Evolutionary conservation across 371 early-diverging fungal species (phyloP), one percentile per base, ranked within the genome.

Genomic region (Mortierella sp.): DNA sequence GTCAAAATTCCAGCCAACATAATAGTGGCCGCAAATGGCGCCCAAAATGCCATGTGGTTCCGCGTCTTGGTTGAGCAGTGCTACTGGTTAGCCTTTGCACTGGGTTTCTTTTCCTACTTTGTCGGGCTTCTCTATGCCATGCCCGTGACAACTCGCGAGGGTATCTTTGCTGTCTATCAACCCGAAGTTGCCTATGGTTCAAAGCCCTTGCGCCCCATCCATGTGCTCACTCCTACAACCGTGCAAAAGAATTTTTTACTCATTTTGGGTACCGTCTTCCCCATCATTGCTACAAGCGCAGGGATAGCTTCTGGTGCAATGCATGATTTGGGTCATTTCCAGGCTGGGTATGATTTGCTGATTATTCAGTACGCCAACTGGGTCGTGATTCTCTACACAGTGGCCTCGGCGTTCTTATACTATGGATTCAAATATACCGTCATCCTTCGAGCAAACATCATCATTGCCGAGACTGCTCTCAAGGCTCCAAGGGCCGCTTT

Each of bases 401-500:
- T 81, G 82, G 73, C 67, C 10, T 58, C 62, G 8, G 58, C 72
- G 69, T 81, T 81, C 61, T 81, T 81, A 28, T 81, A 81, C 63
- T 81, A 81, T 69, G 82, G 82, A 8, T 76, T 81, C 57, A 81
- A 81, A 55, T 81, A 81, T 40, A 81, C 82, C 11, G 76, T 81
- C 57, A 81, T 81, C 52, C 72, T 81, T 16, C 82, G 76, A 4
- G 82, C 82, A 61, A 81, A 81, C 62, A 81, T 81, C 63, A 81
- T 81, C 58, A 72, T 81, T 50, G 82, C 82, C 4, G 82, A 81
- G 55, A 50, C 76, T 10, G 82, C 76, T 10, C 82, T 81, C 67
- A 81, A 72, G 40, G 82, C 82, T 0, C 82, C 82, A 1, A 43
- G 72, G 9, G 82, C 82, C 2, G 76, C 82, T 4, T 81, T 81